Conservation (phyloP, 2,329 filamentous ascomycete genomes). For the Massarina eburnea region DNA sequence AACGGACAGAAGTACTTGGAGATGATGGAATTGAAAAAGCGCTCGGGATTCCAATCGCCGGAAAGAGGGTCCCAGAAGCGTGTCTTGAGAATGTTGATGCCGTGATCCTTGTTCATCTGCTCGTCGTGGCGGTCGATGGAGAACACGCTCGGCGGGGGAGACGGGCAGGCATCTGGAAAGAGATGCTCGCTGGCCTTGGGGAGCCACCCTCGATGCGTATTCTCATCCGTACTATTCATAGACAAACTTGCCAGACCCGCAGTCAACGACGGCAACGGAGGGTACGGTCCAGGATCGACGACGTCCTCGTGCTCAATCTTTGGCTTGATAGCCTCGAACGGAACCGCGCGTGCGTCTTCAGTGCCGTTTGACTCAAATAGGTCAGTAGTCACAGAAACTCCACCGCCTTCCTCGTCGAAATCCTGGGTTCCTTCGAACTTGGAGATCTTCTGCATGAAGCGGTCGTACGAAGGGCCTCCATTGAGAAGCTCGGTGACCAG, state of each 20-base stretch:
- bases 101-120: slow-evolving; percentile 26
- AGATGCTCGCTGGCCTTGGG: slow-evolving; percentile 27
- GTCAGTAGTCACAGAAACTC: slow-evolving; percentile 16
- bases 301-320: slow-evolving; percentile 9
- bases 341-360: slow-evolving; percentile 18
- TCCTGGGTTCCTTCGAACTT: slow-evolving; percentile 30
- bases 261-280: slow-evolving; percentile 21
- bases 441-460: slow-evolving; percentile 34
- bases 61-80: slow-evolving; percentile 54
- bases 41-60: slow-evolving; percentile 50
- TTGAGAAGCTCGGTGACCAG: slow-evolving; percentile 44
- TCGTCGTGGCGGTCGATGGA: slow-evolving; percentile 31
- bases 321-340: slow-evolving; percentile 29
- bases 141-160: slow-evolving; percentile 29
- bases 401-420: slow-evolving; percentile 30
- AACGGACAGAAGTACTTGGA: slow-evolving; percentile 59
- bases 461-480: slow-evolving; percentile 13
- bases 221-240: no score
- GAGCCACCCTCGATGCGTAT: no score
- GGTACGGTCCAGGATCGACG: slow-evolving; percentile 13
- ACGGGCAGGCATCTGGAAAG: slow-evolving; percentile 40
- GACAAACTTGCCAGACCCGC: slow-evolving; percentile 18
- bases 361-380: slow-evolving; percentile 15
- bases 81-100: slow-evolving; percentile 43
- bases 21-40: slow-evolving; percentile 50